Percentiles rank a stretch among this genome's conserved stretches.
These are phyloP conservation scores for Malus asiatica DNA, from an alignment of 306 rosid genomes.

Conservation along the genomic window DNA sequence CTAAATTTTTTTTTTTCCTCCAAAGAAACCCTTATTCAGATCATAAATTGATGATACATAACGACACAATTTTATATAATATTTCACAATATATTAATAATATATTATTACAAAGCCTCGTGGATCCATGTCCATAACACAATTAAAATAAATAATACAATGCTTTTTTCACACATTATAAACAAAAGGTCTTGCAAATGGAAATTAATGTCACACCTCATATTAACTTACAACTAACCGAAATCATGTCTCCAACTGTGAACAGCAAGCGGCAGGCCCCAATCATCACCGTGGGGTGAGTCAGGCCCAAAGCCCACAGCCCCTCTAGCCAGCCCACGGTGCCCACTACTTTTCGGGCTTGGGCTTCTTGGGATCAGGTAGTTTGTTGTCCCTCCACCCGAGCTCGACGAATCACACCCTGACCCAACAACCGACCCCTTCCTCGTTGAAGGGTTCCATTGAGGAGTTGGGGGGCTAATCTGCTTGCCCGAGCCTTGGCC, in stretches of 20 bases:
- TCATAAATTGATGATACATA: background rate
- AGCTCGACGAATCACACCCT: conserved; percentile 51
- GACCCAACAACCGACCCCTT: conserved; percentile 20
- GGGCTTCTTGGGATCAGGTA: conserved; percentile 44
- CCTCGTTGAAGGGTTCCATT: conserved; percentile 52
- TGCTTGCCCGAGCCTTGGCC: conserved; percentile 37
- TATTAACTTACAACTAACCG: background rate
- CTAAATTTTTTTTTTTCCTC: background rate
- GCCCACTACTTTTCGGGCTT: conserved; percentile 45
- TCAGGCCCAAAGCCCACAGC: conserved; percentile 35
- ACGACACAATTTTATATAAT: background rate
- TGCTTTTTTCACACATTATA: background rate
- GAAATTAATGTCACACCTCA: conserved; percentile 18
- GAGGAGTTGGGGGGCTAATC: conserved; percentile 35
- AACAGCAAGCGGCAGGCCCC: conserved; percentile 51
- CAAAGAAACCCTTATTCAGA: background rate
- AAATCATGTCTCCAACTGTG: conserved; percentile 55
- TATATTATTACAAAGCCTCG: background rate
- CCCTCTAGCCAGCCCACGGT: conserved; percentile 33
- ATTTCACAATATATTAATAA: background rate
- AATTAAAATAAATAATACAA: background rate
- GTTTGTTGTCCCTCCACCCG: conserved; percentile 37
- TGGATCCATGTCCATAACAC: background rate
- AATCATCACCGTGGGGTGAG: conserved; percentile 37
- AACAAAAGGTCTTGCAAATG: background rate